Conservation (phyloP, 1,139 yeast species). For the Kodamaea ohmeri region DNA sequence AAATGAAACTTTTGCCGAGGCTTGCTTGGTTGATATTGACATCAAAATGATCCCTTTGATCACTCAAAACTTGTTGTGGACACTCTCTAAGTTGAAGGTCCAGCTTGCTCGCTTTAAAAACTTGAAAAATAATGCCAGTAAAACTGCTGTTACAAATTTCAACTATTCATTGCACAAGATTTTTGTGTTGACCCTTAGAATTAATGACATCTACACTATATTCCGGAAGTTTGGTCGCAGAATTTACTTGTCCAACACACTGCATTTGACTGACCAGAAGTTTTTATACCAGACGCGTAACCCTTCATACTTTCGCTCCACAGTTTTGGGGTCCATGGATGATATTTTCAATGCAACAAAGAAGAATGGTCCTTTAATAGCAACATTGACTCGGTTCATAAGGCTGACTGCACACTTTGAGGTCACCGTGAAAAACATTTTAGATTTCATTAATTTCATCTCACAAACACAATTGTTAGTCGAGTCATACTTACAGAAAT, state of each 20-base stretch:
- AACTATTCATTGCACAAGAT: slow-evolving; percentile 48
- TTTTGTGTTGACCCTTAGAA: slow-evolving; percentile 42
- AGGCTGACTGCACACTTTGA: slow-evolving; percentile 43
- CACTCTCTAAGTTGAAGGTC: slow-evolving; percentile 28
- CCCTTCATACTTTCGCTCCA: slow-evolving; percentile 26
- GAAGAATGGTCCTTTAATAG: slow-evolving; percentile 52
- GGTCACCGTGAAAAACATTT: slow-evolving; percentile 34
- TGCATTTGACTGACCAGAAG: slow-evolving; percentile 41
- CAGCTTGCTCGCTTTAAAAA: slow-evolving; percentile 22
- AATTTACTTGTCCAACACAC: slow-evolving; percentile 39
- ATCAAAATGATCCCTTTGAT: slow-evolving; percentile 32
- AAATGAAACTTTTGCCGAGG: slow-evolving; percentile 21
- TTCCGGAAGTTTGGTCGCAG: slow-evolving; percentile 46
- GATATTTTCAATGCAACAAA: slow-evolving; percentile 45
- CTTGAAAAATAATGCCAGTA: slow-evolving; percentile 19
- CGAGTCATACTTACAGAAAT: slow-evolving; percentile 23
- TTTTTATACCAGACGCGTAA: slow-evolving; percentile 30
- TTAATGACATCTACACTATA: slow-evolving; percentile 47
- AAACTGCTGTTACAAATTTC: slow-evolving; percentile 23
- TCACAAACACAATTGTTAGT: slow-evolving; percentile 24
- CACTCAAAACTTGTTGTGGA: slow-evolving; percentile 20
- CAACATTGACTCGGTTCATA: slow-evolving; percentile 48
- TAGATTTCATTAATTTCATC: slow-evolving; percentile 40
- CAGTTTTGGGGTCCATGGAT: slow-evolving; percentile 36
- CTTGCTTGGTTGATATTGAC: slow-evolving; percentile 43